A percentile compares a stretch with the other conserved stretches of the same genome.
Conservation (phyloP, 1,284 basidiomycete genomes). For the Rhodotorula sp. region DNA sequence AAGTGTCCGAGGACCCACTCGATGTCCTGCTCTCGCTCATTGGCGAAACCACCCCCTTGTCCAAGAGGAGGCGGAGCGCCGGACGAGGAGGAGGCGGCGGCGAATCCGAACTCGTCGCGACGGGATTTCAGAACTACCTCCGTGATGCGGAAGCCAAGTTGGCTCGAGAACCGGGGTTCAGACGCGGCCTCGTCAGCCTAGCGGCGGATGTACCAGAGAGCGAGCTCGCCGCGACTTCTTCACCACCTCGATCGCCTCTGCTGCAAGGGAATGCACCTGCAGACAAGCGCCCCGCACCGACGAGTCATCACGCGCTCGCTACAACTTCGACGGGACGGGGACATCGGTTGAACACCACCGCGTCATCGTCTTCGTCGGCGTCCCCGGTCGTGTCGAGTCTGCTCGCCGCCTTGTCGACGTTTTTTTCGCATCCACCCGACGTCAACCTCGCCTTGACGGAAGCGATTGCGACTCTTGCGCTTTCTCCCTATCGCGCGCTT, state of each 20-base stretch:
- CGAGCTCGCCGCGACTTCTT: not conserved
- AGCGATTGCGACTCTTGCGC: constrained; percentile 70
- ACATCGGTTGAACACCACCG: constrained; percentile 19
- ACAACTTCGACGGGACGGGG: constrained; percentile 11
- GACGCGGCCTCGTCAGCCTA: constrained; percentile 23
- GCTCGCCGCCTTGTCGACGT: constrained; percentile 67
- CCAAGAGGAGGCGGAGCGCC: constrained; percentile 44
- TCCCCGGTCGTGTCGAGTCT: constrained; percentile 52
- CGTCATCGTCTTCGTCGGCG: not conserved
- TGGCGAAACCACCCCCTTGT: constrained; percentile 72
- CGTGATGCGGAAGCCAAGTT: constrained; percentile 71
- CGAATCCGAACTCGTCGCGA: constrained; percentile 66
- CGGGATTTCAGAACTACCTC: constrained; percentile 81
- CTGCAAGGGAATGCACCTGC: no score
- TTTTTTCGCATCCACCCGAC: constrained; percentile 82
- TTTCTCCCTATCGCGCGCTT: constrained; percentile 79
- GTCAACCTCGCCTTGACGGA: constrained; percentile 86
- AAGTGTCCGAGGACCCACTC: constrained; percentile 46
- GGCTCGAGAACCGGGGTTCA: constrained; percentile 44
- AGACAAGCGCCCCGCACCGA: no score
- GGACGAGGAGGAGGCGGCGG: constrained; percentile 48
- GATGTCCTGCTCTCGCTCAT: constrained; percentile 76
- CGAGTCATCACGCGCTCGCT: constrained; percentile 3
- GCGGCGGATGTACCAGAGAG: not conserved
- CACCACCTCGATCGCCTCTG: no score